Evolutionary conservation across 73 alveolate species (phyloP).

Genomic region (Paramecium primaurelia): DNA sequence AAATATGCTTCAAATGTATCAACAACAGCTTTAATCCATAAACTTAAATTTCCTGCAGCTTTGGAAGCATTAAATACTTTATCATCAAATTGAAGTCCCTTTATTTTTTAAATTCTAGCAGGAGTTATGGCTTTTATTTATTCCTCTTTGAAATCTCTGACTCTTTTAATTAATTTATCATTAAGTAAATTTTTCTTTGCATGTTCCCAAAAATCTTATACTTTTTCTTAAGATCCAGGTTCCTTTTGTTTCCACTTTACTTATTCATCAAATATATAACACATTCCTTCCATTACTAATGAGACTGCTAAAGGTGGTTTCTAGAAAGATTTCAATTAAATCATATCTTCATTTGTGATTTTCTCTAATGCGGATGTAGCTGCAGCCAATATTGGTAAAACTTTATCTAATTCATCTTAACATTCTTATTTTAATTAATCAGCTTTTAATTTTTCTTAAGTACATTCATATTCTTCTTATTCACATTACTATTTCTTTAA

Average conservation of each 20-base stretch:
- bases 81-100: not conserved
- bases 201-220: conserved; percentile 79
- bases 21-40: conserved; percentile 86
- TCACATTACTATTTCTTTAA: conserved; percentile 61
- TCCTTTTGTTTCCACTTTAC: conserved; percentile 50
- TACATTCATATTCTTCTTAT: conserved; percentile 57
- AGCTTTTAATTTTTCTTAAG: conserved; percentile 74
- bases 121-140: conserved; percentile 54
- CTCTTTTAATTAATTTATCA: conserved; percentile 69
- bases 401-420: conserved; percentile 87
- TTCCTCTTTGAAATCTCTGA: conserved; percentile 70
- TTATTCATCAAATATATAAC: conserved; percentile 58
- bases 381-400: conserved; percentile 95
- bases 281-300: conserved; percentile 56
- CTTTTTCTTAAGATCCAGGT: conserved; percentile 57
- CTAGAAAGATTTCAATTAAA: conserved; percentile 87
- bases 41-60: conserved; percentile 84
- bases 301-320: conserved; percentile 80
- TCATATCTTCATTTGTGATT: conserved; percentile 89
- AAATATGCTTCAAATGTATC: conserved; percentile 78
- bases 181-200: conserved; percentile 62
- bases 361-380: conserved; percentile 96
- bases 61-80: conserved; percentile 72
- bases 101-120: conserved; percentile 8
- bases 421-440: conserved; percentile 76